phyloP scores from a whole-genome alignment of 768 basidiomycete species.

The Krasilnikovozyma curviuscula region DNA sequence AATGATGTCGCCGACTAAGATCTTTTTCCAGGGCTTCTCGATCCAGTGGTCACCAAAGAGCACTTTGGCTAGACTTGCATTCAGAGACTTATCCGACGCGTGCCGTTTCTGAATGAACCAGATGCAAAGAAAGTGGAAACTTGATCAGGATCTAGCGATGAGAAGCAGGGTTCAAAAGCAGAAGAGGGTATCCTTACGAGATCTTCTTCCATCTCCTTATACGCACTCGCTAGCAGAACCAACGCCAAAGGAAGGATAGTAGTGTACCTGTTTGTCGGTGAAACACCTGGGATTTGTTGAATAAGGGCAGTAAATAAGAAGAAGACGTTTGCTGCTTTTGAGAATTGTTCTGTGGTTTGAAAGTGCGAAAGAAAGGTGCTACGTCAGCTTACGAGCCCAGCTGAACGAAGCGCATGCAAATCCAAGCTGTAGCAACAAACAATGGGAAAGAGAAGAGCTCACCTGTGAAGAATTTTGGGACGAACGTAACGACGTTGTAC shows the following conservation, averaged over 20 bases:
- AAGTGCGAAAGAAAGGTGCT: conserved; percentile 16
- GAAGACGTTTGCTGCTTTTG: conserved; percentile 94
- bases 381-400: not conserved
- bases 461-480: conserved; percentile 89
- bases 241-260: conserved; percentile 78
- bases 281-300: conserved; percentile 94
- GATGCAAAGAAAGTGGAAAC: not conserved
- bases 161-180: not conserved
- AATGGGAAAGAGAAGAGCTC: conserved; percentile 15
- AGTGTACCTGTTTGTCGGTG: conserved; percentile 85
- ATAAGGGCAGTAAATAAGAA: conserved; percentile 95
- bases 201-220: conserved; percentile 92
- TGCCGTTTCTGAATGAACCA: conserved; percentile 63
- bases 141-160: not conserved
- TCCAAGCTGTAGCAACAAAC: not conserved
- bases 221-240: conserved; percentile 78
- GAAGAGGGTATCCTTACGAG: conserved; percentile 37
- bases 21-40: conserved; percentile 66
- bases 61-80: conserved; percentile 60
- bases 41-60: conserved; percentile 46
- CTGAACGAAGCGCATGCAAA: not conserved
- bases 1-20: conserved; percentile 78
- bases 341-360: conserved; percentile 63
- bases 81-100: conserved; percentile 80
- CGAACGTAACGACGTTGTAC: conserved; percentile 68